These are phyloP conservation scores for Podila epicladia DNA, from an alignment of 192 early-diverging fungal species.

Conservation along the genomic window DNA sequence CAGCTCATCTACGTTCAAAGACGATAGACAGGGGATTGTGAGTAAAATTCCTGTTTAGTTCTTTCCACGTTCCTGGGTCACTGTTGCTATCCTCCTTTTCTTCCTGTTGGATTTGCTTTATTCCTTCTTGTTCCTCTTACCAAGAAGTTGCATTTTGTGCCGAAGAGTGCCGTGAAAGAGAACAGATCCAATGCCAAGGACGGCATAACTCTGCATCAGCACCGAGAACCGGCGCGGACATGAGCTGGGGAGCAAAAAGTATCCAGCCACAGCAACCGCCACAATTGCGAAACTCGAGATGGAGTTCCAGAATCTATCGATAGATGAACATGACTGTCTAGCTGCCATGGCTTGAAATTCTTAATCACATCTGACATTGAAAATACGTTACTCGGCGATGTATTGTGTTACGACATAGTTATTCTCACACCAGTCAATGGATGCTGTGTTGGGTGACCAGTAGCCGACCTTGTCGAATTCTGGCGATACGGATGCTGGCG, in stretches of 20 bases:
- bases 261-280: conserved; percentile 60
- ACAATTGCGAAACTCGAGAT: conserved; percentile 69
- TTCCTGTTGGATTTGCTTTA: too few relatives aligned
- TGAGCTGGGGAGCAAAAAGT: conserved; percentile 53
- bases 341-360: too few relatives aligned
- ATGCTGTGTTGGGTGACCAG: conserved; percentile 51
- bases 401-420: conserved; percentile 62
- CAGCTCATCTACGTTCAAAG: conserved; percentile 20
- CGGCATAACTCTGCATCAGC: conserved; percentile 53
- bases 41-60: too few relatives aligned
- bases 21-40: neutral
- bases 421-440: conserved; percentile 54
- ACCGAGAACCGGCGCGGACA: conserved; percentile 54
- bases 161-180: conserved; percentile 83
- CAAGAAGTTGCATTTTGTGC: conserved; percentile 71
- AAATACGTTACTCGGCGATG: conserved; percentile 60
- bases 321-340: neutral
- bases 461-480: conserved; percentile 38
- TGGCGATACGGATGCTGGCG: conserved; percentile 33
- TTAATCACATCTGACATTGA: neutral
- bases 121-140: conserved; percentile 28
- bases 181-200: conserved; percentile 76
- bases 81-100: too few relatives aligned
- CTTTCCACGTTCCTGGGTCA: neutral
- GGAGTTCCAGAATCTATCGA: conserved; percentile 58